Conservation (phyloP, 257 asterid genomes). For the Mitragyna speciosa region DNA sequence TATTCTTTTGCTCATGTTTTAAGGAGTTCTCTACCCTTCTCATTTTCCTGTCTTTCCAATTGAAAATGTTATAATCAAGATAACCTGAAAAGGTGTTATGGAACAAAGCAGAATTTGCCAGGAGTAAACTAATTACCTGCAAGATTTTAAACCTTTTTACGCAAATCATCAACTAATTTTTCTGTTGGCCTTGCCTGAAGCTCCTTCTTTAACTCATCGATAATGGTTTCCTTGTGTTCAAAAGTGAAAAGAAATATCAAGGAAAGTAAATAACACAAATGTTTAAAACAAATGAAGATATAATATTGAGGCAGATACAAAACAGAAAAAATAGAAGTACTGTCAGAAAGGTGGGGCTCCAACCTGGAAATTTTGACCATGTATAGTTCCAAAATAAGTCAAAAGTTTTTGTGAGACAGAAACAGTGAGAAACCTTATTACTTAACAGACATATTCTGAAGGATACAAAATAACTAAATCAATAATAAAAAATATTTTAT, state of each 20-base stretch:
- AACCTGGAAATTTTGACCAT: neutral
- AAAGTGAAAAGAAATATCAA: conserved; percentile 16
- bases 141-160: conserved; percentile 90
- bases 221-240: conserved; percentile 59
- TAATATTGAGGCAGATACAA: neutral
- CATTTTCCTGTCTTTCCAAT: neutral
- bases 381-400: neutral
- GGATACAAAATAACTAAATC: neutral
- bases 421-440: neutral
- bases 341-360: neutral
- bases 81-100: conserved; percentile 4
- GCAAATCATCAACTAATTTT: conserved; percentile 84
- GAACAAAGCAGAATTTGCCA: conserved; percentile 17
- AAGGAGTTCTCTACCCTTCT: neutral
- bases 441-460: neutral
- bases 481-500: neutral
- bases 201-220: conserved; percentile 81
- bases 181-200: conserved; percentile 83
- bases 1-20: neutral
- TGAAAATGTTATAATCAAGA: neutral
- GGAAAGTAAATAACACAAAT: conserved; percentile 12
- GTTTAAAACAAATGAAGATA: neutral
- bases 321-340: neutral
- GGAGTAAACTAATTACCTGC: conserved; percentile 56
- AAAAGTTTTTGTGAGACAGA: neutral